Percentiles rank a stretch among this genome's conserved stretches.
Evolutionary conservation across 208 protist genomes (phyloP).

Genomic region (Leishmania major): DNA sequence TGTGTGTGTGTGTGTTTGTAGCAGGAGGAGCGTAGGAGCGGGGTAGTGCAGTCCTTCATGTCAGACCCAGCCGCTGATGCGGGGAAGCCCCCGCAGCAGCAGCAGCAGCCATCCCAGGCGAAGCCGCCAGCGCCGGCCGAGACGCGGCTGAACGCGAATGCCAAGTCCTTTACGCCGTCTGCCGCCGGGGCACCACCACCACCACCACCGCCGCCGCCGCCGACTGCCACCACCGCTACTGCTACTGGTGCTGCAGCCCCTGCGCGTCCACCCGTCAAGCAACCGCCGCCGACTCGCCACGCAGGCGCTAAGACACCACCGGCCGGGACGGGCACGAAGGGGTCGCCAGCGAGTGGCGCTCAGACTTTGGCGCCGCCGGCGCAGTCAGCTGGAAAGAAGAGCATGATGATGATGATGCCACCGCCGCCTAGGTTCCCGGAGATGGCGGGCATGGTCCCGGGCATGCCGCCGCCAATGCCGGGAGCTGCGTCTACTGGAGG

Average conservation of each 20-base stretch:
- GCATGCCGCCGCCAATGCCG: constrained; percentile 11
- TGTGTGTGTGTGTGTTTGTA: too few species aligned
- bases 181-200: neutral
- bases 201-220: neutral
- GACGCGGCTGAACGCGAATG: constrained; percentile 61
- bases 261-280: neutral
- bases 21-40: neutral
- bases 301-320: neutral
- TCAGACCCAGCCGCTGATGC: neutral
- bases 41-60: neutral
- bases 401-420: constrained; percentile 8
- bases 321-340: neutral
- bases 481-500: neutral
- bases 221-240: neutral
- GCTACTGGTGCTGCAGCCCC: neutral
- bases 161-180: constrained; percentile 60
- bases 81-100: constrained; percentile 6
- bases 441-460: constrained; percentile 23
- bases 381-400: neutral
- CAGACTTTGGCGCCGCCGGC: neutral
- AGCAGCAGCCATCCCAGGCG: neutral
- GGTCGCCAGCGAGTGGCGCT: neutral
- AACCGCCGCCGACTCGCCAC: neutral
- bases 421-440: constrained; percentile 21
- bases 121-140: constrained; percentile 17